A percentile compares a stretch with the other conserved stretches of the same genome.
phyloP scores from a whole-genome alignment of 2,329 filamentous ascomycete genomes.

The Arachnopeziza araneosa region DNA sequence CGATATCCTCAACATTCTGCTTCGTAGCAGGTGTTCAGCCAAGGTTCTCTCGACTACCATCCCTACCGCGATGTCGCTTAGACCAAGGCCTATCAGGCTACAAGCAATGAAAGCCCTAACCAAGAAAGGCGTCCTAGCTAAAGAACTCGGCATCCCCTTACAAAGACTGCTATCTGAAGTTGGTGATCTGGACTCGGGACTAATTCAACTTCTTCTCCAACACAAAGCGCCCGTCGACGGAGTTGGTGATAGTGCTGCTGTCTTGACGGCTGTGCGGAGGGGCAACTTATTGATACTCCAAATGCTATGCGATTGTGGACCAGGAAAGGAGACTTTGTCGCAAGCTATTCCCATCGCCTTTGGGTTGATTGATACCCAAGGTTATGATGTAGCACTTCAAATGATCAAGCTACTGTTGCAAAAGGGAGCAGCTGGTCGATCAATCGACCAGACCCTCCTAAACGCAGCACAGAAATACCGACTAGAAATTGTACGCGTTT shows the following conservation, averaged over 20 bases:
- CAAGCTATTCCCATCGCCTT: conserved; percentile 2
- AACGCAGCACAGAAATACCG: neutral
- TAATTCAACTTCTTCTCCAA: conserved; percentile 5
- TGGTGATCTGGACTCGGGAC: conserved; percentile 3
- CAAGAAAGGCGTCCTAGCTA: conserved; percentile 2
- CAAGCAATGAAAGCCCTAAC: conserved; percentile 3
- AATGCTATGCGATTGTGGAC: conserved; percentile 5
- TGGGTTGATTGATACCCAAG: neutral
- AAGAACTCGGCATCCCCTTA: conserved; percentile 1
- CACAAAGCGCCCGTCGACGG: conserved; percentile 4
- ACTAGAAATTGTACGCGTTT: conserved; percentile 1
- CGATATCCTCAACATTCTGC: neutral
- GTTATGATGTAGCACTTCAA: conserved; percentile 1
- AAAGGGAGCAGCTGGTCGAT: conserved; percentile 1
- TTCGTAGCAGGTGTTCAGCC: conserved; percentile 3
- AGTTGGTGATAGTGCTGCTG: conserved; percentile 1
- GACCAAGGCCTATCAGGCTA: conserved; percentile 2
- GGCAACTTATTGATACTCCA: conserved; percentile 3
- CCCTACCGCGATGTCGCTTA: conserved; percentile 2
- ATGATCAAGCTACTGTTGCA: conserved; percentile 7
- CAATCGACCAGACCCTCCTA: conserved; percentile 4
- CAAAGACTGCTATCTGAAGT: conserved; percentile 3
- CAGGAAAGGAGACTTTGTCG: conserved; percentile 3
- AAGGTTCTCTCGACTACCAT: conserved; percentile 2
- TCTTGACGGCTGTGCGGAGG: conserved; percentile 1